Evolutionary conservation across 2,329 filamentous ascomycete species (phyloP), one percentile per base, ranked within the genome.

Genomic region (Phyllosticta citrichinensis): DNA sequence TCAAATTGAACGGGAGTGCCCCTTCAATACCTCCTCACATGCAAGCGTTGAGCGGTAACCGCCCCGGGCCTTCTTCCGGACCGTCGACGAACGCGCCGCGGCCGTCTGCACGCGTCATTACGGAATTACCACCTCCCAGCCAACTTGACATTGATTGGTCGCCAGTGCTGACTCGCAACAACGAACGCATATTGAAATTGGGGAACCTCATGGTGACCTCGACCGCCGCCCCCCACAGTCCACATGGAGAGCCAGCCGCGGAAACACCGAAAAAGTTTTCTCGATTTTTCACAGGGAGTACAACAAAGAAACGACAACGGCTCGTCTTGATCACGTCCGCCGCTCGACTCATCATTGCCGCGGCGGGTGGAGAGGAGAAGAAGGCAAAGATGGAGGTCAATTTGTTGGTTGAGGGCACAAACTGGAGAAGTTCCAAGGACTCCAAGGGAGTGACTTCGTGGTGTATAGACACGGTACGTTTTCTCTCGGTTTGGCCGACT

Each of bases 141-240:
- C 94, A 97, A 73, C 79, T 99, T 25, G 94, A 99, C 70, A 96
- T 99, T 62, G 94, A 99, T 75, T 99, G 94, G 94, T 97, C 93
- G 0, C 94, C 94, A 0, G 92, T 99, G 4, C 79, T 99, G 60
- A 97, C 89, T 10, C 86, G 87, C 68, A 87, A 85, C 63, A 97
- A 97, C 69, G 94, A 99, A 74, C 85, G 94, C 40, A 99, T 99
- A 66, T 75, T 99, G 64, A 97, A 96, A 73, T 80, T 99, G 22
- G 94, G 94, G 2, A 96, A 99, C 68, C 77, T 97, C 64, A 83
- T 91, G 73, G 92, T 99, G 8, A 81, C 89, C 50, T 88, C 90
- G 5, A 84, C 89, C 2, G 88, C 92, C 10, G 81, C 91, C 58
- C 82, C 88, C 10, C 88, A 89, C 69, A 89, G 86, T 64, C 84